A percentile compares a stretch with the other conserved stretches of the same genome.
Evolutionary conservation across 2,329 filamentous ascomycete species (phyloP).

Genomic region (Neofusicoccum ribis): DNA sequence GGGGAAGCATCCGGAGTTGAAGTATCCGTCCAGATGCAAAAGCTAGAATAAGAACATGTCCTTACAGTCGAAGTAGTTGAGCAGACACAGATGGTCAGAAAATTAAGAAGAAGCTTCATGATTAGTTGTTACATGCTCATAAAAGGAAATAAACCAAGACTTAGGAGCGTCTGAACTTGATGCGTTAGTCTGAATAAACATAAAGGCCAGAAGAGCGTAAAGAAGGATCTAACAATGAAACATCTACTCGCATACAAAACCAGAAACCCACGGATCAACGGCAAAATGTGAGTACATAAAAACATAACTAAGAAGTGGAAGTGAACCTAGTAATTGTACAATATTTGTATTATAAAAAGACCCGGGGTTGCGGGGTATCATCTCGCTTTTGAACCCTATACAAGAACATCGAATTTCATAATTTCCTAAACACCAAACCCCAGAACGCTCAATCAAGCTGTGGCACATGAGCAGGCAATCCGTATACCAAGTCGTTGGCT

Average conservation of each 20-base stretch:
- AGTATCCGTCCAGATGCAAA: no score
- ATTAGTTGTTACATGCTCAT: no score
- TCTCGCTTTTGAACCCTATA: slow-evolving; percentile 1
- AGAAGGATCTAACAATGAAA: background rate
- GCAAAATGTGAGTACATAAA: background rate
- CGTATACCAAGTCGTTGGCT: background rate
- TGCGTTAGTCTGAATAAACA: no score
- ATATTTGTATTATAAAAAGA: slow-evolving; percentile 6
- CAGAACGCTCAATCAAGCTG: slow-evolving; percentile 4
- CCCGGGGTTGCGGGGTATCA: background rate
- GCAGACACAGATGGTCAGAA: no score
- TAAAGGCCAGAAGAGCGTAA: no score
- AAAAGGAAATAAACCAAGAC: no score
- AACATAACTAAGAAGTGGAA: background rate
- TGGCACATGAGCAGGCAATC: background rate
- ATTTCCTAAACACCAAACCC: slow-evolving; percentile 11
- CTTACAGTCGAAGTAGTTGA: no score
- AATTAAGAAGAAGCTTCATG: no score
- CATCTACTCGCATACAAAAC: background rate
- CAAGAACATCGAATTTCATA: background rate
- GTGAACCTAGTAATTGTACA: background rate
- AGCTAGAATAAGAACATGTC: no score
- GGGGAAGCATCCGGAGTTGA: no score
- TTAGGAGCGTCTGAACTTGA: no score
- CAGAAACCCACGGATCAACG: background rate